phyloP scores from a whole-genome alignment of 192 early-diverging fungal genomes.

The Entomortierella lignicola region DNA sequence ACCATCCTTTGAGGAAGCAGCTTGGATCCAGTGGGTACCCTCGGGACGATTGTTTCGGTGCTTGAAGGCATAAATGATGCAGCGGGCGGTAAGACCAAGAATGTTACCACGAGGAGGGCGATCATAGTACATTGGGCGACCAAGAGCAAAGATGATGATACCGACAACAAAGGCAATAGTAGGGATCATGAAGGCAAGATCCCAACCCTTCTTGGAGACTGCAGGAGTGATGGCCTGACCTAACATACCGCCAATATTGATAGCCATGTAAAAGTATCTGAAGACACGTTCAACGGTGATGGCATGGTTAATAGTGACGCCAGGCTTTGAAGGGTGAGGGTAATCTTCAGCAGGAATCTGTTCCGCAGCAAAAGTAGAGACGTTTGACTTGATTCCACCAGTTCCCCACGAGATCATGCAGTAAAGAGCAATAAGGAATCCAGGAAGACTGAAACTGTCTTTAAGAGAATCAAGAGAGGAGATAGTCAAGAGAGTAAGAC shows the following conservation, averaged over 20 bases:
- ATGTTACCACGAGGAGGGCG: conserved; percentile 68
- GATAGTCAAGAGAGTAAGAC: conserved; percentile 63
- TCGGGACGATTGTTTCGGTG: conserved; percentile 28
- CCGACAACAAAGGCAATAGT: conserved; percentile 67
- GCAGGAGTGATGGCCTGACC: conserved; percentile 69
- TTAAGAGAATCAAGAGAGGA: conserved; percentile 66
- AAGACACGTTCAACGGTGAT: conserved; percentile 74
- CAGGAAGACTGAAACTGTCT: conserved; percentile 63
- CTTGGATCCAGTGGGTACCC: conserved; percentile 58
- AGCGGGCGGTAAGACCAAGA: conserved; percentile 61
- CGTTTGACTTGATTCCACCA: conserved; percentile 74
- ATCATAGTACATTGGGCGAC: conserved; percentile 63
- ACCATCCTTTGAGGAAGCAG: conserved; percentile 55
- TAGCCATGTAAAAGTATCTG: conserved; percentile 80
- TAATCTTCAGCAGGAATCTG: conserved; percentile 66
- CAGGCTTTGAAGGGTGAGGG: conserved; percentile 63
- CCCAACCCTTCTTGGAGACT: conserved; percentile 67
- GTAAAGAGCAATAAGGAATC: conserved; percentile 66
- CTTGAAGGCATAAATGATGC: conserved; percentile 46
- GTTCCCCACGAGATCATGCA: conserved; percentile 69
- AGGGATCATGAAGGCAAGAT: conserved; percentile 69
- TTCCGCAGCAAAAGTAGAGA: conserved; percentile 74
- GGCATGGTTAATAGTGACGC: conserved; percentile 68
- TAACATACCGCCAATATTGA: conserved; percentile 71
- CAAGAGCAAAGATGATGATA: conserved; percentile 63